phyloP scores from a whole-genome alignment of 2,329 filamentous ascomycete species.

The Diaporthe capsici region DNA sequence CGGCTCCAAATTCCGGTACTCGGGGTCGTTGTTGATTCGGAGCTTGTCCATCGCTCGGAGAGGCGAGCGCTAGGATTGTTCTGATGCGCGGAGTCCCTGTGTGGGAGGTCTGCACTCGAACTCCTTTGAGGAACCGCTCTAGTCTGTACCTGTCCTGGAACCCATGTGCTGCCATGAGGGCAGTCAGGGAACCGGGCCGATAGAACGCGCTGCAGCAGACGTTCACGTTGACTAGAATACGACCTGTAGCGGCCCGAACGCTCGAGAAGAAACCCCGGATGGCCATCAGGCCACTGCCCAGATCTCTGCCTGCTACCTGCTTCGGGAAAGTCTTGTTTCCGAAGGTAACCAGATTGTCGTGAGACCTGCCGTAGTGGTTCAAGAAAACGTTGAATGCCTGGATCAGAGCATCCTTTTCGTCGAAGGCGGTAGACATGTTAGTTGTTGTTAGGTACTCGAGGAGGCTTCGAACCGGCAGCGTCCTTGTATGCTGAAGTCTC shows the following conservation, averaged over 20 bases:
- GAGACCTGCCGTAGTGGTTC: conserved; percentile 51
- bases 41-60: conserved; percentile 49
- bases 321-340: conserved; percentile 49
- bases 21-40: conserved; percentile 42
- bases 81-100: conserved; percentile 52
- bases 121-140: conserved; percentile 52
- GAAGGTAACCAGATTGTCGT: conserved; percentile 44
- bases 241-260: conserved; percentile 50
- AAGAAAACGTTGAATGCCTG: conserved; percentile 82
- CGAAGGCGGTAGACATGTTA: background rate
- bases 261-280: conserved; percentile 53
- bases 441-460: background rate
- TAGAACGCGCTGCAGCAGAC: conserved; percentile 53
- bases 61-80: conserved; percentile 54
- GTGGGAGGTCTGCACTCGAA: conserved; percentile 56
- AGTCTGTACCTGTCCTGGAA: conserved; percentile 43
- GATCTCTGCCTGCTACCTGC: conserved; percentile 37
- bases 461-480: background rate
- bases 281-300: conserved; percentile 48
- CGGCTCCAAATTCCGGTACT: conserved; percentile 55
- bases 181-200: conserved; percentile 43
- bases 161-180: conserved; percentile 41
- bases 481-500: background rate
- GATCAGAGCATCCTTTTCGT: conserved; percentile 61
- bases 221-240: conserved; percentile 54